Conservation (phyloP, 495 filamentous ascomycete species). For the Hypoxylon intermedium region DNA sequence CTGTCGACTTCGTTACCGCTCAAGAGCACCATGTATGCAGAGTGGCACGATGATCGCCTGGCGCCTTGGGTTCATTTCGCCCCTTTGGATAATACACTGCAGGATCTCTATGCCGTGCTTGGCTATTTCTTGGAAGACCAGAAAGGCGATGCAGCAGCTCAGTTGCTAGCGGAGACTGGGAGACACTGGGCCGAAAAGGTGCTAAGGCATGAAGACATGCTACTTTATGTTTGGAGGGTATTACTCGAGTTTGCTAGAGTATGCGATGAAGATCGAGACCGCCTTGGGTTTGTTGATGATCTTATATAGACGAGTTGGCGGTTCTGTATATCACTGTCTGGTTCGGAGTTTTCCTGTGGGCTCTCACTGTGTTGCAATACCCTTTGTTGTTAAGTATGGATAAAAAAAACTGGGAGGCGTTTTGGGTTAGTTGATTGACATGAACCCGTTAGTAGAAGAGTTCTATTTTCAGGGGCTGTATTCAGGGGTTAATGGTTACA, state of each 20-base stretch:
- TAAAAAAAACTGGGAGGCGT: too few species aligned
- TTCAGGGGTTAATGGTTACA: too few species aligned
- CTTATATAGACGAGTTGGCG: conserved; percentile 7
- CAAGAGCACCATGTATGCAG: conserved; percentile 69
- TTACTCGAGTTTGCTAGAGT: conserved; percentile 76
- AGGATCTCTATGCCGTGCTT: conserved; percentile 71
- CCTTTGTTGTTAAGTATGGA: too few species aligned
- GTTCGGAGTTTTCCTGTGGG: too few species aligned
- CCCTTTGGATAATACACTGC: conserved; percentile 74
- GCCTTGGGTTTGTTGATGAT: conserved; percentile 64
- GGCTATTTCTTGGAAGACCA: conserved; percentile 68
- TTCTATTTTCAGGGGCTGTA: too few species aligned
- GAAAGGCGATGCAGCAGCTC: conserved; percentile 37
- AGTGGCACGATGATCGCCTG: conserved; percentile 70
- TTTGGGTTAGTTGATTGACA: too few species aligned
- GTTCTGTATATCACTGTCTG: too few species aligned
- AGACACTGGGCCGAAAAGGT: conserved; percentile 71
- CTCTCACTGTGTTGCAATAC: too few species aligned
- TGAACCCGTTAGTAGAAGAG: too few species aligned
- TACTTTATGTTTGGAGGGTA: conserved; percentile 72
- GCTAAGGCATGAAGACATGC: conserved; percentile 72
- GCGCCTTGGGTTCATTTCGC: conserved; percentile 69
- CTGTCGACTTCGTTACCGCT: conserved; percentile 63
- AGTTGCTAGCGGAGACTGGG: conserved; percentile 66
- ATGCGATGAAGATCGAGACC: conserved; percentile 66